A percentile compares a stretch with the other conserved stretches of the same genome.
phyloP scores from a whole-genome alignment of 1,139 yeast species.

The Saccharomycopsis hybrid region DNA sequence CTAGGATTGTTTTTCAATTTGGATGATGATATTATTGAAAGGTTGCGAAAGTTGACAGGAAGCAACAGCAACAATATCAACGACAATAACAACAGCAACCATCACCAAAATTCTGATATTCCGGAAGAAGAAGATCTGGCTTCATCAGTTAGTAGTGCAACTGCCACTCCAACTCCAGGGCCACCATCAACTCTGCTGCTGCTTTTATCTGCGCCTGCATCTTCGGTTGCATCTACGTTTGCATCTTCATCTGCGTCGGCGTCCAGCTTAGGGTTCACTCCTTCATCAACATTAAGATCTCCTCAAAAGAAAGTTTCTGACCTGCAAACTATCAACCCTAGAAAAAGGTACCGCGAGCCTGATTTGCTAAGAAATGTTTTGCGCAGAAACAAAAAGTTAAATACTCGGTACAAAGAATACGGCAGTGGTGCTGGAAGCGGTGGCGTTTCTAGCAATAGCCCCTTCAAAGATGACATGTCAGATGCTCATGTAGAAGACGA shows the following conservation, averaged over 20 bases:
- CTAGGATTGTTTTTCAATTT: conserved; percentile 63
- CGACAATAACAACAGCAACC: too few species aligned
- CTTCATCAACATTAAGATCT: too few species aligned
- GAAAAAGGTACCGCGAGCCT: conserved; percentile 53
- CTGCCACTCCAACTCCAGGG: conserved; percentile 15
- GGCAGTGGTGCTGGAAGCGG: too few species aligned
- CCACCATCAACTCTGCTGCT: too few species aligned
- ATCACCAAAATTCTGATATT: too few species aligned
- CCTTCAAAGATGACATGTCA: too few species aligned
- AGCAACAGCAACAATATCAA: conserved; percentile 25
- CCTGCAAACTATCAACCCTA: conserved; percentile 1
- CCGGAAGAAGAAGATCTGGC: too few species aligned
- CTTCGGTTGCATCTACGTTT: too few species aligned
- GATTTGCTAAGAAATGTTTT: conserved; percentile 72
- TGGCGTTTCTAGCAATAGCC: conserved; percentile 21
- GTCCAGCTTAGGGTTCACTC: too few species aligned
- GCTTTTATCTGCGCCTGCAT: too few species aligned
- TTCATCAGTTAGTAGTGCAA: not conserved
- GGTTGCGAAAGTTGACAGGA: conserved; percentile 8
- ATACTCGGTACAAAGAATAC: conserved; percentile 34
- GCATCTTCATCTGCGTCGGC: too few species aligned
- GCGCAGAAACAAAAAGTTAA: conserved; percentile 46
- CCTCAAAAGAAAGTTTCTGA: too few species aligned
- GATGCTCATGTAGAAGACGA: conserved; percentile 28
- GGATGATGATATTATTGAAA: conserved; percentile 20